phyloP scores from a whole-genome alignment of 345 rosid species.

The Gossypium thurberi region DNA sequence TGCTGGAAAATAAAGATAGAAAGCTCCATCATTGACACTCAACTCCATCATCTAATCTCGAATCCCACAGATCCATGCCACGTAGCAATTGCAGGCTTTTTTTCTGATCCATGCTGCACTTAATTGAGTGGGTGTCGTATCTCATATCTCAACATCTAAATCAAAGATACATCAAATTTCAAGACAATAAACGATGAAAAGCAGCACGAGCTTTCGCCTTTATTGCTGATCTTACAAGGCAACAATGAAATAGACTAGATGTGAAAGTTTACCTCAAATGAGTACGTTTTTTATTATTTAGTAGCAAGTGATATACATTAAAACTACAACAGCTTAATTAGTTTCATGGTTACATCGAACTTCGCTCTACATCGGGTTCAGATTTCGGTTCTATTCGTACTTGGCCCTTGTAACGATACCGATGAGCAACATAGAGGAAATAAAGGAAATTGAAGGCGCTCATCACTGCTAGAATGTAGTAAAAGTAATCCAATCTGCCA shows the following conservation, averaged over 20 bases:
- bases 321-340: not conserved
- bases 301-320: not conserved
- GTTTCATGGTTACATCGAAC: not conserved
- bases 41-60: not conserved
- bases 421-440: conserved; percentile 35
- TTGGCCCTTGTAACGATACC: conserved; percentile 38
- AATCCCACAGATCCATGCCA: not conserved
- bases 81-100: no score
- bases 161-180: not conserved
- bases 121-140: not conserved
- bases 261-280: not conserved
- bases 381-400: not conserved
- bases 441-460: conserved; percentile 39
- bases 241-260: no score
- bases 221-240: not conserved
- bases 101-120: not conserved
- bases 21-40: not conserved
- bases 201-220: not conserved
- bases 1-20: not conserved
- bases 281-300: not conserved
- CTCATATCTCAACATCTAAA: no score
- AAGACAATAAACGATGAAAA: not conserved
- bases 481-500: conserved; percentile 55
- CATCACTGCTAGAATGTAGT: conserved; percentile 43
- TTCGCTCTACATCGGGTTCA: not conserved